Percentiles rank a stretch among this genome's conserved stretches.
Conservation (phyloP, 768 basidiomycete genomes). For the Lactarius indigo region DNA sequence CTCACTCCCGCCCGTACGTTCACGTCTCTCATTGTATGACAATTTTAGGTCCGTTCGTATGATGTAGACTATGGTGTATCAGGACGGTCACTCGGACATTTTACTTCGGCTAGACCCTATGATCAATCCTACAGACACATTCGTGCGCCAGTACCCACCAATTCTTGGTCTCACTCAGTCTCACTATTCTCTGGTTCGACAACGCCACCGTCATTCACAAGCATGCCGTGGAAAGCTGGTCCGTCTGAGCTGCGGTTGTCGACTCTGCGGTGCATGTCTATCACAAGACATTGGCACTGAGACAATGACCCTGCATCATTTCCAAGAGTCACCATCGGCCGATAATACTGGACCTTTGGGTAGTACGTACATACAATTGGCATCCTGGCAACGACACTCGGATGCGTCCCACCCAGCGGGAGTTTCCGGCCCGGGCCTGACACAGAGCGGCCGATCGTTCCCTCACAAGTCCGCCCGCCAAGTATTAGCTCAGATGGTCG, state of each 20-base stretch:
- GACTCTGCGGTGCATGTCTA: neutral
- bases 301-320: neutral
- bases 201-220: too few relatives aligned
- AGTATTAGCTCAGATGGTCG: too few relatives aligned
- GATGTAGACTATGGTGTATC: too few relatives aligned
- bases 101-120: neutral
- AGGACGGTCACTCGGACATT: neutral
- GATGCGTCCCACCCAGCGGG: neutral
- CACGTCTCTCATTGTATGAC: neutral
- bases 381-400: neutral
- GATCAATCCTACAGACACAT: neutral
- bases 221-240: too few relatives aligned
- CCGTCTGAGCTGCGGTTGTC: neutral
- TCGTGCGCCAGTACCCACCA: neutral
- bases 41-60: too few relatives aligned
- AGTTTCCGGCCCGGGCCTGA: too few relatives aligned
- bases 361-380: neutral
- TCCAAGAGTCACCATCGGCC: neutral
- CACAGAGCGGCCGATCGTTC: too few relatives aligned
- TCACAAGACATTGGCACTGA: neutral
- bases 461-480: too few relatives aligned
- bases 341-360: neutral
- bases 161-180: neutral
- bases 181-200: too few relatives aligned
- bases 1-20: neutral